Base-by-base conservation (phyloP, 2,329 filamentous ascomycete genomes). In the Huntiella decipiens region DNA sequence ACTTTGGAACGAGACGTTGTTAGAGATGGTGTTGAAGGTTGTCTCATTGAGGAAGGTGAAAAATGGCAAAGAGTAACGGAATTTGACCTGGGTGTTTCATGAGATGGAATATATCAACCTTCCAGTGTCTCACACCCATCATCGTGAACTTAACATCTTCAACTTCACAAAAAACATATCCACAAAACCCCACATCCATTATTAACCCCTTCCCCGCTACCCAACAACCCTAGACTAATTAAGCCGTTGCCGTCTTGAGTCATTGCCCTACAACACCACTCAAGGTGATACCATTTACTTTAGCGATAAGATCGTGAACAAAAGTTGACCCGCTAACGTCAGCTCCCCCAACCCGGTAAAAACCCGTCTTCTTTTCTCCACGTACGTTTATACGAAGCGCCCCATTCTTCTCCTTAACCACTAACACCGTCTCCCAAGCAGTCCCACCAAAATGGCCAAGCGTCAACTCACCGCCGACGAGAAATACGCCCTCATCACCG, bases 401-500 rank as follows among this genome's bases (percentile, higher is more conserved):
- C 17, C 5, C 12, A n/a, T n/a, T 40, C 36, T 17, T 13, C 35
- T 15, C 28, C 32, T 33, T 11, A 11, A n/a, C 16, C 36, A 35
- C n/a, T 10, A 11, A 19, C 36, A 19, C 34, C 41, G 11, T 13
- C 22, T 22, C 12, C 16, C 28, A 34, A 40, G 17, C 19, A 34
- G 22, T 17, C 32, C 13, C 49, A 51, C 37, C 33, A 41, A 28
- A 31, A 57, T 56, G 54, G 50, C 54, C 45, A 50, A 53, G 37
- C 53, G 32, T 17, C 35, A 49, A 28, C 59, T 65, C 58, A 66
- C 61, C 50, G 56, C 63, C 52, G 63, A 71, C 51, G 74, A 84
- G 62, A 78, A 78, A 60, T 68, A 88, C 54, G 70, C 70, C 46
- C 71, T 93, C 56, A 92, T 93, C 64, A 74, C 71, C 51, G 76